A percentile compares a stretch with the other conserved stretches of the same genome.
These are phyloP conservation scores for Fusarium buharicum DNA, from an alignment of 2,329 filamentous ascomycete genomes.

Conservation along the genomic window DNA sequence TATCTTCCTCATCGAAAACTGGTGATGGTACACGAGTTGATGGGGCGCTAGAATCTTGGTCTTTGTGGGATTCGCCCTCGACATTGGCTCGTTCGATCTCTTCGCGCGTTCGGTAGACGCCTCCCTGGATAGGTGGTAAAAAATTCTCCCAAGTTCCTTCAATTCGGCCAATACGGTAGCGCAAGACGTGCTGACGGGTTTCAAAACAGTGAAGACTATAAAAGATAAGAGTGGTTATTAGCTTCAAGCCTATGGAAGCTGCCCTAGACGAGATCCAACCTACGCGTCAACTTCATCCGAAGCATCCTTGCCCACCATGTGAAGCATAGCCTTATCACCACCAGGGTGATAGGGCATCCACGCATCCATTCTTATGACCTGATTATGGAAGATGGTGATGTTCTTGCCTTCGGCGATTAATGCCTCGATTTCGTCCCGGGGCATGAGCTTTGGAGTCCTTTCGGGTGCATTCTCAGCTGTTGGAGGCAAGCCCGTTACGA, in stretches of 20 bases:
- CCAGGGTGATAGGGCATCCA: constrained; percentile 94
- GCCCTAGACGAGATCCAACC: constrained; percentile 44
- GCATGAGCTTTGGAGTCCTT: constrained; percentile 52
- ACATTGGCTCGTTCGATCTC: constrained; percentile 48
- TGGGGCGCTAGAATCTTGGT: constrained; percentile 55
- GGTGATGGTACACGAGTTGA: constrained; percentile 65
- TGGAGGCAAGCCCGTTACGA: constrained; percentile 41
- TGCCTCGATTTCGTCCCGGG: constrained; percentile 64
- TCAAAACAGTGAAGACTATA: constrained; percentile 82
- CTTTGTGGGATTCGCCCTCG: constrained; percentile 30
- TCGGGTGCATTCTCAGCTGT: constrained; percentile 22
- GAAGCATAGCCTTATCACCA: constrained; percentile 87
- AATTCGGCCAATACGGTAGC: constrained; percentile 84
- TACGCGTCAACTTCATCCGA: constrained; percentile 95
- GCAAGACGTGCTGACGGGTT: constrained; percentile 78
- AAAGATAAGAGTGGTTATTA: constrained; percentile 28
- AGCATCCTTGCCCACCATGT: constrained; percentile 94
- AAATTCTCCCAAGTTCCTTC: constrained; percentile 89
- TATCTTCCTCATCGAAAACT: constrained; percentile 59
- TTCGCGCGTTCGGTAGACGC: constrained; percentile 69
- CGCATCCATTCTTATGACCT: constrained; percentile 86
- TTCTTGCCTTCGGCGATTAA: constrained; percentile 84
- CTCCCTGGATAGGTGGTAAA: constrained; percentile 89
- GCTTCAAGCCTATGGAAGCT: background rate
- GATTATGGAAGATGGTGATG: constrained; percentile 82